Conservation (phyloP, 208 protist genomes). For the Trypanosoma platydactyli region DNA sequence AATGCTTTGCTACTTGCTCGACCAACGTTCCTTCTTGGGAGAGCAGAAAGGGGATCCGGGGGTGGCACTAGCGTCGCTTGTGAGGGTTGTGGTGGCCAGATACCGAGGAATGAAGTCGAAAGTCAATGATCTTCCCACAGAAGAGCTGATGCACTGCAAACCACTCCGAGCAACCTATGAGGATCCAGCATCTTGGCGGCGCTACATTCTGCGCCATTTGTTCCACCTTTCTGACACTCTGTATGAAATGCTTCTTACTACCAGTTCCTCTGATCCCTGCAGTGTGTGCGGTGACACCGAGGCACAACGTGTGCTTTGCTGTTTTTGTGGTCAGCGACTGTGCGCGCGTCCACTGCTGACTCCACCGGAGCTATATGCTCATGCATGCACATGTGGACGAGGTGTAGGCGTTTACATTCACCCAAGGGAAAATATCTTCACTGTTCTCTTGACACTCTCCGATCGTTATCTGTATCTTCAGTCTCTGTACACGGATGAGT, state of each 20-base stretch:
- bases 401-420: conserved; percentile 62
- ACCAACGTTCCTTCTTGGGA: neutral
- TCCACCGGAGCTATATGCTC: conserved; percentile 49
- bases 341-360: conserved; percentile 27
- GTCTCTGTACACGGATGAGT: conserved; percentile 72
- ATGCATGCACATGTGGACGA: conserved; percentile 50
- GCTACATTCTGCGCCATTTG: conserved; percentile 32
- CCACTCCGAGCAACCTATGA: conserved; percentile 14
- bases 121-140: neutral
- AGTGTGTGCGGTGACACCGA: conserved; percentile 32
- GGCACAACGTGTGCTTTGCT: conserved; percentile 48
- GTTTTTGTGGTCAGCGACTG: conserved; percentile 49
- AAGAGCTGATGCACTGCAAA: conserved; percentile 1
- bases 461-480: conserved; percentile 29
- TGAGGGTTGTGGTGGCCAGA: neutral
- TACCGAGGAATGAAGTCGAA: neutral
- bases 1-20: conserved; percentile 64
- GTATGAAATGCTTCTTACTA: conserved; percentile 37
- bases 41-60: neutral
- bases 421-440: conserved; percentile 32
- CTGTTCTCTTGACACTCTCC: conserved; percentile 47
- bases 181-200: conserved; percentile 33
- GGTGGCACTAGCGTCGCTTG: conserved; percentile 6
- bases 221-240: conserved; percentile 57
- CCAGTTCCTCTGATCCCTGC: conserved; percentile 27